Evolutionary conservation across 108 stramenopile species (phyloP).

Genomic region (Conticribra weissflogii): DNA sequence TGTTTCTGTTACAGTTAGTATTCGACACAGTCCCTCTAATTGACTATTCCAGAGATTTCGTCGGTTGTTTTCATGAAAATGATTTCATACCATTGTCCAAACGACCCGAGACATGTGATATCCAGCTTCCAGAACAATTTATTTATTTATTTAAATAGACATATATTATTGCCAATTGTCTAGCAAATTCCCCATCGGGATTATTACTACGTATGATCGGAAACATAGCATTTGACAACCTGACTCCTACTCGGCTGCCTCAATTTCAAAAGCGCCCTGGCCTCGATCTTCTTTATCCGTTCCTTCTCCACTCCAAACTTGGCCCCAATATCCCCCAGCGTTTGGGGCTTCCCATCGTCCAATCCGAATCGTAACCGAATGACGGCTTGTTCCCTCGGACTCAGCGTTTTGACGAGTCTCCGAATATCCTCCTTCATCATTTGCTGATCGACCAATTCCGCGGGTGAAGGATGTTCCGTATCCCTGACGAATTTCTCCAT

Average conservation of each 20-base stretch:
- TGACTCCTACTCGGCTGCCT: constrained; percentile 64
- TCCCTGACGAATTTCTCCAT: constrained; percentile 55
- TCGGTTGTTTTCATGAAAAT: no score
- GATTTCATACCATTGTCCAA: no score
- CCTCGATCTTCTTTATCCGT: constrained; percentile 79
- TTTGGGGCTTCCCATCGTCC: constrained; percentile 65
- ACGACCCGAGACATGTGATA: no score
- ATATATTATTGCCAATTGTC: no score
- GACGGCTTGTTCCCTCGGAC: constrained; percentile 71
- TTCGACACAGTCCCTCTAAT: no score
- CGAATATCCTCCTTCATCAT: constrained; percentile 62
- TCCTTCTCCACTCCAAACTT: constrained; percentile 68
- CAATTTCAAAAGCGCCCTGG: constrained; percentile 77
- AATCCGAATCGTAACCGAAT: constrained; percentile 85
- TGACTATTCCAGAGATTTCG: no score
- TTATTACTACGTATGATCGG: constrained; percentile 50
- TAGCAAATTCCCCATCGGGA: neutral
- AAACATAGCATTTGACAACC: constrained; percentile 55
- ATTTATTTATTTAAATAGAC: no score
- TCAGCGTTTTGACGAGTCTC: constrained; percentile 56
- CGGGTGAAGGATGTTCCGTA: constrained; percentile 52
- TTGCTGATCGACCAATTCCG: constrained; percentile 48
- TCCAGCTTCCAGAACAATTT: no score
- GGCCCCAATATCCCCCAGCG: constrained; percentile 70
- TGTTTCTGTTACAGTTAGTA: no score